Conservation (phyloP, 2,329 filamentous ascomycete genomes). For the Falciphora oryzae region DNA sequence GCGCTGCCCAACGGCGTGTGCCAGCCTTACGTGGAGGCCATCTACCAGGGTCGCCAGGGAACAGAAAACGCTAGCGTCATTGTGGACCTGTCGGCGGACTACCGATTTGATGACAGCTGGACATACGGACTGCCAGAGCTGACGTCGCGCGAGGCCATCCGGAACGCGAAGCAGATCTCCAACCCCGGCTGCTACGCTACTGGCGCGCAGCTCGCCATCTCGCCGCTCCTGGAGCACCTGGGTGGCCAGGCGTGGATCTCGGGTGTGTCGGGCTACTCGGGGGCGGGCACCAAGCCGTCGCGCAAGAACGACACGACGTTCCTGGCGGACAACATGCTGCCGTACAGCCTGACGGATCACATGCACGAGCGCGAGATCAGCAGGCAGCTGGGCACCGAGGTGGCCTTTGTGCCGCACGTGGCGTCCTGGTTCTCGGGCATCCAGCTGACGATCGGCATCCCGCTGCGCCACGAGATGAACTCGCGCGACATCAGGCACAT, state of each 20-base stretch:
- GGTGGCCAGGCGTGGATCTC: conserved; percentile 78
- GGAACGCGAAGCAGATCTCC: conserved; percentile 72
- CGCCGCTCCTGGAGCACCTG: conserved; percentile 71
- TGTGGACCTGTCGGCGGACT: conserved; percentile 93
- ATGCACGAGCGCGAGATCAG: conserved; percentile 93
- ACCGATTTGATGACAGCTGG: conserved; percentile 81
- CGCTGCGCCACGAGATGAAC: conserved; percentile 78
- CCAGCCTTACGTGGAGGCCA: conserved; percentile 87
- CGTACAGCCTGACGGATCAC: conserved; percentile 88
- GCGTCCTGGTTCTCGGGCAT: conserved; percentile 98
- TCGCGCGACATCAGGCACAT: conserved; percentile 88
- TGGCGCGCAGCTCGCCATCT: conserved; percentile 82
- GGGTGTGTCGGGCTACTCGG: conserved; percentile 89
- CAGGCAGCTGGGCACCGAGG: conserved; percentile 61
- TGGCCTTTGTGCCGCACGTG: conserved; percentile 90
- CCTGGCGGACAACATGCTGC: conserved; percentile 81
- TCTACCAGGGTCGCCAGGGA: conserved; percentile 60
- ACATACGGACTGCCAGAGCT: conserved; percentile 89
- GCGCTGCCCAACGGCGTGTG: conserved; percentile 93
- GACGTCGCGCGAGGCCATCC: conserved; percentile 68
- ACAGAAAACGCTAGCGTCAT: conserved; percentile 54
- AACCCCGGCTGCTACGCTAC: conserved; percentile 97
- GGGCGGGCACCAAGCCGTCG: conserved; percentile 88
- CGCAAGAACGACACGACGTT: conserved; percentile 87
- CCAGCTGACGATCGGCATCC: conserved; percentile 84